phyloP scores from a whole-genome alignment of 2,329 filamentous ascomycete genomes.

The Cryphonectria parasitica region DNA sequence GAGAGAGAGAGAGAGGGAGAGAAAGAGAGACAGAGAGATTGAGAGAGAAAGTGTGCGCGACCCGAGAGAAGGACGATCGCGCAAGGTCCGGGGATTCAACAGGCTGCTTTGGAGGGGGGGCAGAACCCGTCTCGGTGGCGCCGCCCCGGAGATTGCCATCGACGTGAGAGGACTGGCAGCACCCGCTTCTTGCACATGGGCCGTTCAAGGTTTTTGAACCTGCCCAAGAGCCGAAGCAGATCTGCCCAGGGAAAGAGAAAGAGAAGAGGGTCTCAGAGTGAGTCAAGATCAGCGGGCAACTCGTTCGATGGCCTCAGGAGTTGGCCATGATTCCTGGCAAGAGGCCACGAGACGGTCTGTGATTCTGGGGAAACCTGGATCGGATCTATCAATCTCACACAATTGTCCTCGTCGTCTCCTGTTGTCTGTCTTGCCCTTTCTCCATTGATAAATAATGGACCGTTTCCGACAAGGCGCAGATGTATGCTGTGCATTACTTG shows the following conservation, averaged over 20 bases:
- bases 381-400: not conserved
- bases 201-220: not conserved
- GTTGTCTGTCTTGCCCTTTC: not conserved
- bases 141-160: slow-evolving; percentile 26
- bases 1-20: not conserved
- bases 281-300: not conserved
- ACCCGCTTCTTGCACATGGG: not conserved
- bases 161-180: slow-evolving; percentile 2
- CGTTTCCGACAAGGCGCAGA: not conserved
- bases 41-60: not conserved
- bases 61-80: not conserved
- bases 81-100: not conserved
- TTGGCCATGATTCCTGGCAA: not conserved
- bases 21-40: too few relatives aligned
- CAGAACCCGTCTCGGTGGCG: slow-evolving; percentile 21
- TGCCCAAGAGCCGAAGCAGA: not conserved
- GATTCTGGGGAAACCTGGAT: slow-evolving; percentile 15
- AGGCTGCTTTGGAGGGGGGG: not conserved
- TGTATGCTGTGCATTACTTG: slow-evolving; percentile 5
- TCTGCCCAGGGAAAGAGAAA: slow-evolving; percentile 1
- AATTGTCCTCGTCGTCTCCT: not conserved
- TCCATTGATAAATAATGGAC: not conserved
- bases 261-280: not conserved
- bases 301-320: not conserved
- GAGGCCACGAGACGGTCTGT: slow-evolving; percentile 17